These are phyloP conservation scores for Fomitopsis palustris DNA, from an alignment of 1,284 basidiomycete species.

Conservation along the genomic window DNA sequence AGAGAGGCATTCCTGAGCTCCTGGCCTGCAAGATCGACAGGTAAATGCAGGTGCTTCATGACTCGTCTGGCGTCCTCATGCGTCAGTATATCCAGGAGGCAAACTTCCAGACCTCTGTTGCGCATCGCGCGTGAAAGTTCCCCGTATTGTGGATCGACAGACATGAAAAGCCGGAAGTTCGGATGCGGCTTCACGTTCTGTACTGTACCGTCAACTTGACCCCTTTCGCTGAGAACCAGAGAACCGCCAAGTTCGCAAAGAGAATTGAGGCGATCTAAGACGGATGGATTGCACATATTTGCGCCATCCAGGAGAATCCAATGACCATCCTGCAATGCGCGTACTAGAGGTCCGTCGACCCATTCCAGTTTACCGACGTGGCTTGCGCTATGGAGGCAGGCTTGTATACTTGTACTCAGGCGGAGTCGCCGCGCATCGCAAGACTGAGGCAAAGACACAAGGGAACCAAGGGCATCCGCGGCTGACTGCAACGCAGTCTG, in stretches of 20 bases:
- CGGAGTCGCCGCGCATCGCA: conserved; percentile 6
- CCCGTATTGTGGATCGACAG: conserved; percentile 86
- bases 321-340: conserved; percentile 81
- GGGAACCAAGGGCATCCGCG: conserved; percentile 1
- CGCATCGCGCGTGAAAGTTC: conserved; percentile 98
- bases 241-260: conserved; percentile 88
- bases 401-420: conserved; percentile 7
- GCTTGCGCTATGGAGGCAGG: conserved; percentile 8
- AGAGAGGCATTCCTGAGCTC: conserved; percentile 28
- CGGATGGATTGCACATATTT: conserved; percentile 93
- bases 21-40: conserved; percentile 17
- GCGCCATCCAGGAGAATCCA: conserved; percentile 95
- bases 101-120: conserved; percentile 93
- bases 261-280: conserved; percentile 95
- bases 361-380: conserved; percentile 79
- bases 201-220: conserved; percentile 76
- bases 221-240: conserved; percentile 87
- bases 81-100: conserved; percentile 35
- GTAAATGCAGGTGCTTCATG: conserved; percentile 48
- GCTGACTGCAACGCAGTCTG: background rate
- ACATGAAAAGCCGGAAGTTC: conserved; percentile 93
- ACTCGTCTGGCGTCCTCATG: conserved; percentile 47
- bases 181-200: conserved; percentile 82
- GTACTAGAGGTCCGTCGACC: conserved; percentile 93
- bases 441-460: conserved; percentile 7